Evolutionary conservation across 2,329 filamentous ascomycete species (phyloP), one percentile per base, ranked within the genome.

Genomic region (Aureobasidium mangrovei): DNA sequence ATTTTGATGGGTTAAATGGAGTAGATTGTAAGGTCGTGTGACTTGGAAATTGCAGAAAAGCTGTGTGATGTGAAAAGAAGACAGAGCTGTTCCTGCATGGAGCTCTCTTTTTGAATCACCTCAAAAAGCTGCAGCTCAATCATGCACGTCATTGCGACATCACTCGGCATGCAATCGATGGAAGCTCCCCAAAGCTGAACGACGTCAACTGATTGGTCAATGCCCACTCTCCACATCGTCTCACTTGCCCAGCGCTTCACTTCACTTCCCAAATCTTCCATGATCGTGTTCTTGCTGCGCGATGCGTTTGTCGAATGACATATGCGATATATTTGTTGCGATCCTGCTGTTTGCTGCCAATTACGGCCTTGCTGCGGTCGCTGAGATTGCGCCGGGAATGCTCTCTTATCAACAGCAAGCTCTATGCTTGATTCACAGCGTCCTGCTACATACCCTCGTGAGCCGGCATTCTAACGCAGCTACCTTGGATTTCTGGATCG

Each of bases 11-110:
- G 39, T 29, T 36, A n/a, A 27, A 7, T 42, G 24, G 10, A 26
- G 29, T 39, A 18, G 44, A 29, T 51, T 51, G 35, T 26, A 42
- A 10, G 26, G 46, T 49, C 46, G 46, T 49, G 46, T 49, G 46
- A 49, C 36, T 38, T 28, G 31, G 35, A 6, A 4, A n/a, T n/a
- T 18, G 3, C 36, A 26, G 32, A 10, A 36, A 36, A 10, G 27
- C 7, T 18, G 28, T 27, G 35, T 39, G 31, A 42, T 42, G 31
- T 9, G 38, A 42, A 29, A 52, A 29, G 26, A 27, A 35, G 39
- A 18, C 7, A 18, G 7, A 10, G 26, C 7, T 52, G 39, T 52
- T 42, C 18, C 38, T 42, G 47, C 39, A 33, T 49, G 12, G 33
- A 39, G 39, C 47, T 40, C 36, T 44, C 41, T 38, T 52, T 52